Percentiles rank a stretch among this genome's conserved stretches.
phyloP scores from a whole-genome alignment of 768 basidiomycete species.

The Termitomyces sp. region DNA sequence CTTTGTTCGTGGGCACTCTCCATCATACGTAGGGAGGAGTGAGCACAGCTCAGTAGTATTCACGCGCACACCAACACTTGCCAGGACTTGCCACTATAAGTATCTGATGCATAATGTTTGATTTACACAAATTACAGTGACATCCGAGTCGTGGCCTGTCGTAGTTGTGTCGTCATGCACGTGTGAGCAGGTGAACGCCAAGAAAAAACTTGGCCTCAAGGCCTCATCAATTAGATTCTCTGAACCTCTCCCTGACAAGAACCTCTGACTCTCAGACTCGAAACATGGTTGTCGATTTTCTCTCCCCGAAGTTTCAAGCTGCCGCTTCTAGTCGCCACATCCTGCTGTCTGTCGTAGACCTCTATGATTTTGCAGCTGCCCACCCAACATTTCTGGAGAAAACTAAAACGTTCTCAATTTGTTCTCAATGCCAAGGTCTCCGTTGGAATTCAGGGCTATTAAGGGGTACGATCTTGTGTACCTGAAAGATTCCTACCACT shows the following conservation, averaged over 20 bases:
- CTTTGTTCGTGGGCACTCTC: no score
- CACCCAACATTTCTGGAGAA: neutral
- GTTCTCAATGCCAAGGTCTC: neutral
- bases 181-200: neutral
- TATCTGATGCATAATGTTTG: no score
- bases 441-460: neutral
- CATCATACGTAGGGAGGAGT: no score
- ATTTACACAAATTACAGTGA: no score
- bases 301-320: neutral
- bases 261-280: neutral
- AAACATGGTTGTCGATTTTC: neutral
- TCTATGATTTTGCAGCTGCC: neutral
- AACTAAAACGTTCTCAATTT: neutral
- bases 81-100: no score
- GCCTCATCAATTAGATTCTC: no score
- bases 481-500: conserved; percentile 2
- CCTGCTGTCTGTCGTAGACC: neutral
- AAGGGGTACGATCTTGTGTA: neutral
- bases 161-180: no score
- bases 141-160: no score
- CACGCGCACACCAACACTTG: no score
- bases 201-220: neutral
- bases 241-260: neutral
- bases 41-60: no score
- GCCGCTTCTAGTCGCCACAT: no score